Percentiles rank a stretch among this genome's conserved stretches.
These are phyloP conservation scores for Vigna reflexopilosa DNA, from an alignment of 306 rosid genomes.

Conservation along the genomic window DNA sequence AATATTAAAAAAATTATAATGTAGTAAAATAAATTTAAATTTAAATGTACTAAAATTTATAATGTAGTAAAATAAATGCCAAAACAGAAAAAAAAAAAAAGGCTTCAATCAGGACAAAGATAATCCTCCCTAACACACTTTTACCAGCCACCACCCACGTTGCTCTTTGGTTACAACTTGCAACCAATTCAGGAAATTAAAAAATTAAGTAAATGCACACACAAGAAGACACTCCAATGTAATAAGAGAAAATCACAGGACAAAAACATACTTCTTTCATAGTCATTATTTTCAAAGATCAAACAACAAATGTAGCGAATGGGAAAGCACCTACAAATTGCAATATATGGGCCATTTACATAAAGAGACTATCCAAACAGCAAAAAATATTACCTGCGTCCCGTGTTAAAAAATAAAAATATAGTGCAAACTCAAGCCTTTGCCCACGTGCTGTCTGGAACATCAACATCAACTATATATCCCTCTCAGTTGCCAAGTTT, in stretches of 20 bases:
- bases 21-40: too few species aligned
- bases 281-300: constrained; percentile 20
- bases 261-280: constrained; percentile 3
- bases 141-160: too few species aligned
- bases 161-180: neutral
- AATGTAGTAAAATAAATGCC: too few species aligned
- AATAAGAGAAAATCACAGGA: constrained; percentile 27
- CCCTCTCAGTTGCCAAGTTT: constrained; percentile 82
- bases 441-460: constrained; percentile 84
- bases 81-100: too few species aligned
- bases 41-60: too few species aligned
- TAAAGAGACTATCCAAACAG: constrained; percentile 37
- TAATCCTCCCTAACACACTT: too few species aligned
- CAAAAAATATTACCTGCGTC: constrained; percentile 70
- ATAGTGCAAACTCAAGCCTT: constrained; percentile 77
- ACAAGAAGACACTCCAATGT: constrained; percentile 25
- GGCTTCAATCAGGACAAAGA: too few species aligned
- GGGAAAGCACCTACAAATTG: constrained; percentile 1
- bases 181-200: constrained; percentile 17
- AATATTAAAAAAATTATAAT: too few species aligned
- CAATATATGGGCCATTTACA: constrained; percentile 18
- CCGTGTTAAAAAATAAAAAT: constrained; percentile 87
- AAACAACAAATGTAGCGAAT: neutral
- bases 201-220: constrained; percentile 10
- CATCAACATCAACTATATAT: constrained; percentile 87